Evolutionary conservation across 2,329 filamentous ascomycete genomes (phyloP), one percentile per base, ranked within the genome.

Genomic region (Fusarium tupiense): DNA sequence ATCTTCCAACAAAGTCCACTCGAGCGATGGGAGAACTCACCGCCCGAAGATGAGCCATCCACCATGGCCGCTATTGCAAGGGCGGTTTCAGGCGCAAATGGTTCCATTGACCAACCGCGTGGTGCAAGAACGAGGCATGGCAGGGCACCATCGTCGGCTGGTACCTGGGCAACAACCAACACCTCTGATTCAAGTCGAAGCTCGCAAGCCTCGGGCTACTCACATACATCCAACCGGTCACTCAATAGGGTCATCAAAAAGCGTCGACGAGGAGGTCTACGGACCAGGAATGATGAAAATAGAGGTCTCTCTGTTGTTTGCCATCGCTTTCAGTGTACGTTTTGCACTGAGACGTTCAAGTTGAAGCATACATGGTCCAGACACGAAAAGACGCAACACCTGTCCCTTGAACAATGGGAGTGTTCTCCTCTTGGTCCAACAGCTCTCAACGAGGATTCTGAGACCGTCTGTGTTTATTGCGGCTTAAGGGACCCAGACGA

Each of bases 351-450:
- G 50, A 83, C 83, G 0, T 86, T 86, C 73, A 83, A 82, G 56
- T 82, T 82, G 0, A 86, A 85, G 20, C 82, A 86, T 57, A 84
- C 85, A 29, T 86, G 85, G 85, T 83, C 84, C 41, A 81, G 88
- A 26, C 88, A 90, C 68, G 88, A 90, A 64, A 84, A 84, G 47
- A 83, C 84, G 59, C 82, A 83, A 59, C 88, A 81, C 77, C 82
- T 82, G 56, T 87, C 83, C 11, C 86, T 86, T 1, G 85, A 82
- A 77, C 82, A 76, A 54, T 90, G 81, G 88, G 84, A 83, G 67
- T 89, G 82, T 50, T 80, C 82, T 2, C 84, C 83, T 5, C 20
- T 59, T 0, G 83, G 83, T n/a, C 77, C 81, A 6, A 74, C 66
- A 0, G 82, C 84, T 3, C 76, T 84, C 3, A 82, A 86, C 24